phyloP scores from a whole-genome alignment of 306 rosid species.

The Cucumis hystrix region DNA sequence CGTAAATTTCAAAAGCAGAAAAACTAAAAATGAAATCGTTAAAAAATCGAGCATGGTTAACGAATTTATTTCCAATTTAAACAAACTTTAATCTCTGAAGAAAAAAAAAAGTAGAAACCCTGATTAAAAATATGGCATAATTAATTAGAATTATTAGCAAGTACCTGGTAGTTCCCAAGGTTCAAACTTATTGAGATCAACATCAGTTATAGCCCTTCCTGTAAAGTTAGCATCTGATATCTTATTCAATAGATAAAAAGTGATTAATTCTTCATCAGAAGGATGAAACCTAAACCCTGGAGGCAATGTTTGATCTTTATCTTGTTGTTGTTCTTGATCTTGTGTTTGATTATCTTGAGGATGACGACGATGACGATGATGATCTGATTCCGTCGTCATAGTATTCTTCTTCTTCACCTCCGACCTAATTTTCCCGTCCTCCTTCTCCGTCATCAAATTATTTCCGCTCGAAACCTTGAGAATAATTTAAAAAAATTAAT shows the following conservation, averaged over 20 bases:
- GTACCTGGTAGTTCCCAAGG: slow-evolving; percentile 99
- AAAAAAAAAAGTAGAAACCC: neutral
- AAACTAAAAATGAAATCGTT: too few relatives aligned
- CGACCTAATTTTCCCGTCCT: slow-evolving; percentile 16
- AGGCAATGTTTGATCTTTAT: slow-evolving; percentile 58
- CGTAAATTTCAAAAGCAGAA: too few relatives aligned
- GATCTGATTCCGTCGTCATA: slow-evolving; percentile 25
- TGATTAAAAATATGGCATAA: neutral
- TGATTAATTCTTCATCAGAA: slow-evolving; percentile 78
- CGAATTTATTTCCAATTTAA: neutral
- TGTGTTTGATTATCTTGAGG: neutral
- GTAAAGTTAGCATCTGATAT: slow-evolving; percentile 58
- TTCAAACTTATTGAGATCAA: slow-evolving; percentile 87
- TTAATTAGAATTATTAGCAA: neutral
- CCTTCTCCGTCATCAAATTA: neutral
- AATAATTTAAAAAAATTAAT: neutral
- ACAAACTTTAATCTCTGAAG: neutral
- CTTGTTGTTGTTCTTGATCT: neutral
- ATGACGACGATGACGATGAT: neutral
- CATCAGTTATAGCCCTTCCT: slow-evolving; percentile 60
- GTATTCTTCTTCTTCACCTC: slow-evolving; percentile 18
- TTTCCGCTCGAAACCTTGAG: neutral
- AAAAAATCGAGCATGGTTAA: too few relatives aligned
- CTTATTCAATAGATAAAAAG: slow-evolving; percentile 69
- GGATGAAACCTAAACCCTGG: slow-evolving; percentile 95